Evolutionary conservation across 108 stramenopile species (phyloP).

Genomic region (Hondaea fermentalgiana): DNA sequence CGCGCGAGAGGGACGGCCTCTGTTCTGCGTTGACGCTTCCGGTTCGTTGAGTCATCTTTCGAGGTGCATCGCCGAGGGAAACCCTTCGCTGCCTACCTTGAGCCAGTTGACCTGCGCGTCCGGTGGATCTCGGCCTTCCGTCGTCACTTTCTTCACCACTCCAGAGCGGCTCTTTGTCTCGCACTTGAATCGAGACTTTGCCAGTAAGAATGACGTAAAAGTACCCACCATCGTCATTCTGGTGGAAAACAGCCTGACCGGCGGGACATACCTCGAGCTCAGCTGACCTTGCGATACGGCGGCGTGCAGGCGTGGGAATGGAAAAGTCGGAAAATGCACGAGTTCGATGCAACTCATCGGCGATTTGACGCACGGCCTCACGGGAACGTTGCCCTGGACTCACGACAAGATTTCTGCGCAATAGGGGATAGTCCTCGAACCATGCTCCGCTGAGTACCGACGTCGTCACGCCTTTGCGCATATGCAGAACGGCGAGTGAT

Average conservation of each 20-base stretch:
- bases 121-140: too few relatives aligned
- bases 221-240: not conserved
- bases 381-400: not conserved
- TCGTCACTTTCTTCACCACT: too few relatives aligned
- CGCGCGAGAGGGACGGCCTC: not conserved
- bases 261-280: not conserved
- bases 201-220: not conserved
- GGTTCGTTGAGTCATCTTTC: not conserved
- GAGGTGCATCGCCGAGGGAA: too few relatives aligned
- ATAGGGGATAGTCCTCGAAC: not conserved
- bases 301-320: not conserved
- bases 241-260: not conserved
- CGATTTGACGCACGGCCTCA: not conserved
- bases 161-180: not conserved
- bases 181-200: not conserved
- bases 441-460: not conserved
- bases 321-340: not conserved
- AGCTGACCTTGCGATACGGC: not conserved
- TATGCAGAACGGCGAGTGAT: not conserved
- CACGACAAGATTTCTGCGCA: not conserved
- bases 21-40: not conserved
- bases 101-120: too few relatives aligned
- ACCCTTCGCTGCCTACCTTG: too few relatives aligned
- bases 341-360: not conserved
- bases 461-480: not conserved